Percentiles rank a stretch among this genome's conserved stretches.
Conservation (phyloP, 2,329 filamentous ascomycete genomes). For the Neonectria faginata region DNA sequence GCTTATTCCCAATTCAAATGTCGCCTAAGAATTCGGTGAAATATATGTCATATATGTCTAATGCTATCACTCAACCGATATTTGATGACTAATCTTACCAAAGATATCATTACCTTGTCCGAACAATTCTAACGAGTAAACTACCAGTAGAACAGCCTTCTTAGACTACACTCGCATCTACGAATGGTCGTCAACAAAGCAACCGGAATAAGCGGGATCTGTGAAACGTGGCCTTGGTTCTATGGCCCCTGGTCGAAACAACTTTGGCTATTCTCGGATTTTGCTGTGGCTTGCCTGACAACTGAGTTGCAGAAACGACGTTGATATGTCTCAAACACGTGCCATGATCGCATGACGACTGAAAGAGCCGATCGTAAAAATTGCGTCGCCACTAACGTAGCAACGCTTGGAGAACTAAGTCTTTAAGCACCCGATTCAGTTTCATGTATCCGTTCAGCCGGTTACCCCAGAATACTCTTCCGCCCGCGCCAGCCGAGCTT, state of each 20-base stretch:
- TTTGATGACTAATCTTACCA: not conserved
- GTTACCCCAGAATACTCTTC: slow-evolving; percentile 6
- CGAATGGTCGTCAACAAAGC: slow-evolving; percentile 14
- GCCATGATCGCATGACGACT: slow-evolving; percentile 18
- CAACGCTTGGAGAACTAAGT: not conserved
- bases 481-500: slow-evolving; percentile 15
- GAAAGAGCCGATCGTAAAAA: slow-evolving; percentile 18
- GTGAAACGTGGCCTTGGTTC: slow-evolving; percentile 22
- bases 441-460: slow-evolving; percentile 16
- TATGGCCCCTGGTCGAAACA: slow-evolving; percentile 10
- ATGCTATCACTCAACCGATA: not conserved
- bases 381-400: slow-evolving; percentile 7
- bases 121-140: not conserved
- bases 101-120: not conserved
- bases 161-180: not conserved
- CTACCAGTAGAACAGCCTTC: not conserved
- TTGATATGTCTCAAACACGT: slow-evolving; percentile 23
- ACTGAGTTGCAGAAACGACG: slow-evolving; percentile 2
- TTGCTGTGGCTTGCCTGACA: slow-evolving; percentile 6
- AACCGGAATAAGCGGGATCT: slow-evolving; percentile 20
- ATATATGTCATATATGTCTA: not conserved
- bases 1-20: slow-evolving; percentile 6
- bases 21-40: not conserved
- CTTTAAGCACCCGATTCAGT: not conserved
- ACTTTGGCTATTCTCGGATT: slow-evolving; percentile 7